Percentiles rank a stretch among this genome's conserved stretches.
phyloP scores from a whole-genome alignment of 2,329 filamentous ascomycete species.

The Stemphylium vesicarium region DNA sequence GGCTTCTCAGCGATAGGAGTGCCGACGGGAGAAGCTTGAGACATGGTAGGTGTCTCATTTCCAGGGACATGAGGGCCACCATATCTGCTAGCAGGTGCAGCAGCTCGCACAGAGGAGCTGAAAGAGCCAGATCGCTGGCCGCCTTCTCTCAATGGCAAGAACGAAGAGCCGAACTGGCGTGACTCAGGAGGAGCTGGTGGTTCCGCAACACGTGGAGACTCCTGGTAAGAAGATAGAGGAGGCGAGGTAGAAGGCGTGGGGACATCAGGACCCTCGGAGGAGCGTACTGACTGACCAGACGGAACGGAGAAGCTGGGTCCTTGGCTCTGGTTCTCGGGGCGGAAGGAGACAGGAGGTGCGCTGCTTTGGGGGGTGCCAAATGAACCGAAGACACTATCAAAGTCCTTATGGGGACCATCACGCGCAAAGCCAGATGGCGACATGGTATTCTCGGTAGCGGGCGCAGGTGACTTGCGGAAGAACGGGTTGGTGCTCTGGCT shows the following conservation, averaged over 20 bases:
- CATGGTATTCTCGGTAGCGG: constrained; percentile 57
- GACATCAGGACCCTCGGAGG: constrained; percentile 56
- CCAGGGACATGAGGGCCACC: constrained; percentile 59
- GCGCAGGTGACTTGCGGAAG: constrained; percentile 71
- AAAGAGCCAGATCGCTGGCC: constrained; percentile 67
- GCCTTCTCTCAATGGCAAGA: constrained; percentile 71
- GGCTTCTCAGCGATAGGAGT: constrained; percentile 61
- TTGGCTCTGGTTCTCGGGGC: constrained; percentile 55
- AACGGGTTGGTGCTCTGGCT: constrained; percentile 90
- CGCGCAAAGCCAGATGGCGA: constrained; percentile 57
- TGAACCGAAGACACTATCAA: constrained; percentile 85
- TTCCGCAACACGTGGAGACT: constrained; percentile 63
- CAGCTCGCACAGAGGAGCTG: constrained; percentile 78
- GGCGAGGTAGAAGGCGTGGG: constrained; percentile 70
- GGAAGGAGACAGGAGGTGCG: constrained; percentile 67
- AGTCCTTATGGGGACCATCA: constrained; percentile 55
- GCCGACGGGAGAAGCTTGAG: constrained; percentile 51
- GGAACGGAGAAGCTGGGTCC: constrained; percentile 49
- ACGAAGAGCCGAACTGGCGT: constrained; percentile 77
- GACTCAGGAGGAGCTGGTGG: constrained; percentile 72
- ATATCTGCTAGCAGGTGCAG: constrained; percentile 71
- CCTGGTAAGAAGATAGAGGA: constrained; percentile 60
- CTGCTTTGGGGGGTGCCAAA: constrained; percentile 56
- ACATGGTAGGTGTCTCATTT: constrained; percentile 55
- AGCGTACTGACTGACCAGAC: constrained; percentile 52